Evolutionary conservation across 208 protist genomes (phyloP).

Genomic region (Trypanosoma congolense): DNA sequence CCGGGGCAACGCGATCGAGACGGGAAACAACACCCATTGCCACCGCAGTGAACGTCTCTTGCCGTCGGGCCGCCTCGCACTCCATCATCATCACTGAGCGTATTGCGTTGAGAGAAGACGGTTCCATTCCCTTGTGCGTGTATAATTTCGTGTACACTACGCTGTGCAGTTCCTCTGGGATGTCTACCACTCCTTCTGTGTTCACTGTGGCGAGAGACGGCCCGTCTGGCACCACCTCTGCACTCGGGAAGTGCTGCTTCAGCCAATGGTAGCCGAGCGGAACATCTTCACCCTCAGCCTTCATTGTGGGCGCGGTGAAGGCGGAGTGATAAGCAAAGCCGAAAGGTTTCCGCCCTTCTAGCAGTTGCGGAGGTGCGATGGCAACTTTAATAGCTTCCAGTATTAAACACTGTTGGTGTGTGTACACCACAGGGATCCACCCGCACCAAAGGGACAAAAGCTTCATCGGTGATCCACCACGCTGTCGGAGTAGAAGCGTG

Average conservation of each 20-base stretch:
- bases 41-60: conserved; percentile 4
- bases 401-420: conserved; percentile 75
- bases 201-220: not conserved
- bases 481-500: conserved; percentile 2
- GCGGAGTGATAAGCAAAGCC: conserved; percentile 49
- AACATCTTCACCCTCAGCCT: conserved; percentile 72
- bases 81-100: conserved; percentile 39
- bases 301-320: conserved; percentile 60
- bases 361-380: conserved; percentile 12
- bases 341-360: conserved; percentile 20
- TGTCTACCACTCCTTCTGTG: not conserved
- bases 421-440: conserved; percentile 20
- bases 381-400: conserved; percentile 22
- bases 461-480: conserved; percentile 11
- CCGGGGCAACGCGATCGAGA: conserved; percentile 8
- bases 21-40: conserved; percentile 2
- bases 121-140: conserved; percentile 41
- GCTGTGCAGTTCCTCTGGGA: conserved; percentile 12
- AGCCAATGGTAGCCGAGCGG: conserved; percentile 65
- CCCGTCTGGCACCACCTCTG: conserved; percentile 25
- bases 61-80: conserved; percentile 8
- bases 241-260: conserved; percentile 33
- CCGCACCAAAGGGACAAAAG: conserved; percentile 28
- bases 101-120: conserved; percentile 43
- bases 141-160: conserved; percentile 30